Conservation (phyloP, 306 rosid species). For the Casuarina glauca region DNA sequence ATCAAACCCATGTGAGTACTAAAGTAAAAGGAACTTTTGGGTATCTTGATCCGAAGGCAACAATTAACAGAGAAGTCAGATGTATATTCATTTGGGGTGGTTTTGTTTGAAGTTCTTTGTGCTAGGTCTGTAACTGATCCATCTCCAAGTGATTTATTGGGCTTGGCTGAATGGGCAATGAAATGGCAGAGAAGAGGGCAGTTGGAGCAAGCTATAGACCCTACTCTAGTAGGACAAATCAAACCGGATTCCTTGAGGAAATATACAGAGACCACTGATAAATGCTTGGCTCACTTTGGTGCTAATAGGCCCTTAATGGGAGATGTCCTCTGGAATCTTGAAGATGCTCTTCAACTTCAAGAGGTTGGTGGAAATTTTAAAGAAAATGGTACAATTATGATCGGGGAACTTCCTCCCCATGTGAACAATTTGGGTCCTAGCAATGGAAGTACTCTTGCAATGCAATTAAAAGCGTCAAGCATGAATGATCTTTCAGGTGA, state of each 20-base stretch:
- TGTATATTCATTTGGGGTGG: constrained; percentile 90
- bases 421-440: constrained; percentile 49
- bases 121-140: constrained; percentile 95
- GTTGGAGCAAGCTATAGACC: constrained; percentile 70
- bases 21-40: constrained; percentile 92
- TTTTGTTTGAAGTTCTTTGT: constrained; percentile 79
- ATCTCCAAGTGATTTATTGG: constrained; percentile 80
- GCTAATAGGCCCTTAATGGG: constrained; percentile 92
- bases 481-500: constrained; percentile 84
- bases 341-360: constrained; percentile 84
- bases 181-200: constrained; percentile 88
- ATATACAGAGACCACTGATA: constrained; percentile 85
- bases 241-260: constrained; percentile 78
- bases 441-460: constrained; percentile 42
- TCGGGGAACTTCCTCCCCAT: constrained; percentile 77
- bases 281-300: constrained; percentile 85
- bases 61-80: constrained; percentile 90
- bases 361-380: constrained; percentile 72
- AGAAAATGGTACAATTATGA: constrained; percentile 85
- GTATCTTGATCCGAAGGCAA: constrained; percentile 96
- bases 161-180: constrained; percentile 96
- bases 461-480: constrained; percentile 38
- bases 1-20: constrained; percentile 88
- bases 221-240: constrained; percentile 60
- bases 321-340: constrained; percentile 89